Percentiles rank a stretch among this genome's conserved stretches.
These are phyloP conservation scores for Arthonia radiata DNA, from an alignment of 495 filamentous ascomycete species.

Conservation along the genomic window DNA sequence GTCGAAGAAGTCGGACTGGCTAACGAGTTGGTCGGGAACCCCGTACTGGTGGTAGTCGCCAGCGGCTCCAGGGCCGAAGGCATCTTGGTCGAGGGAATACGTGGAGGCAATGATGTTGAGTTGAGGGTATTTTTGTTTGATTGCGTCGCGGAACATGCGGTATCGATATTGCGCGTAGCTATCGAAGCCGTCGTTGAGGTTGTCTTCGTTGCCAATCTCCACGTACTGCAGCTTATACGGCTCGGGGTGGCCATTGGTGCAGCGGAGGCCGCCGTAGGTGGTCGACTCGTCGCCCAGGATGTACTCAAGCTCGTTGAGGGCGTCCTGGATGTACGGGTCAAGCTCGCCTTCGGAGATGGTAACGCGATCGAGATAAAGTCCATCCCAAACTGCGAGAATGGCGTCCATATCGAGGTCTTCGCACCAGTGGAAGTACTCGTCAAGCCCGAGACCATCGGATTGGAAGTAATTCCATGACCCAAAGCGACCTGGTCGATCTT, in stretches of 20 bases:
- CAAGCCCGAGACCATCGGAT: slow-evolving; percentile 33
- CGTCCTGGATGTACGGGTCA: slow-evolving; percentile 8
- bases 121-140: slow-evolving; percentile 23
- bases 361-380: slow-evolving; percentile 32
- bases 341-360: slow-evolving; percentile 8
- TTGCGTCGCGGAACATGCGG: slow-evolving; percentile 20
- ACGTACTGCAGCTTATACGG: slow-evolving; percentile 34
- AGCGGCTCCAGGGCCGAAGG: slow-evolving; percentile 17
- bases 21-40: slow-evolving; percentile 4
- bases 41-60: slow-evolving; percentile 11
- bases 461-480: slow-evolving; percentile 37
- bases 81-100: slow-evolving; percentile 11
- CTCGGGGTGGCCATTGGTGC: slow-evolving; percentile 27
- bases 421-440: slow-evolving; percentile 41
- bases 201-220: slow-evolving; percentile 44
- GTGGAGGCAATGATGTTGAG: slow-evolving; percentile 23
- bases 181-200: slow-evolving; percentile 22
- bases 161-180: slow-evolving; percentile 23
- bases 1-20: slow-evolving; percentile 10
- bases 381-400: slow-evolving; percentile 31
- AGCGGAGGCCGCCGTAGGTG: slow-evolving; percentile 32
- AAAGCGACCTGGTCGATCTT: slow-evolving; percentile 32
- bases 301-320: slow-evolving; percentile 17
- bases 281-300: slow-evolving; percentile 27
- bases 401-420: slow-evolving; percentile 35